Evolutionary conservation across 163 green algal genomes (phyloP).

Genomic region (Chlamydomonas reinhardtii): DNA sequence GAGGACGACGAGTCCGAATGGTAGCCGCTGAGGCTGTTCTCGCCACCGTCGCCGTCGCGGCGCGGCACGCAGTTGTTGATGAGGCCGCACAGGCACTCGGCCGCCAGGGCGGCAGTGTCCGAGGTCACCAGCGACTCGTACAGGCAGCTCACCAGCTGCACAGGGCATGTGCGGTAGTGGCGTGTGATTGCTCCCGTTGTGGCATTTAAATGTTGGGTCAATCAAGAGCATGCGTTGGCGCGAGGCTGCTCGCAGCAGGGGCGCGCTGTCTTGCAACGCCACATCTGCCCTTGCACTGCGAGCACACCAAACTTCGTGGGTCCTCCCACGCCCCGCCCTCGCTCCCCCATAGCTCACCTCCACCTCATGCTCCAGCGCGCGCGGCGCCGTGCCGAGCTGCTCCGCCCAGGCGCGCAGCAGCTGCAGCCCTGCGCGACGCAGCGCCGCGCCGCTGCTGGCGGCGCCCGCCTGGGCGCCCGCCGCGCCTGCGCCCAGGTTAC

Average conservation of each 20-base stretch:
- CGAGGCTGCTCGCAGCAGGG: too few relatives aligned
- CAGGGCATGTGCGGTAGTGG: neutral
- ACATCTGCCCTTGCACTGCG: too few relatives aligned
- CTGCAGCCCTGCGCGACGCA: slow-evolving; percentile 29
- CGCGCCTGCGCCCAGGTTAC: neutral
- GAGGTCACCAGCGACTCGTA: slow-evolving; percentile 18
- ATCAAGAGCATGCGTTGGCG: too few relatives aligned
- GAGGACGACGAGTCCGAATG: slow-evolving; percentile 12
- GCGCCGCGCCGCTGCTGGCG: neutral
- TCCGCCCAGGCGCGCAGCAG: slow-evolving; percentile 36
- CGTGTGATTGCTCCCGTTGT: too few relatives aligned
- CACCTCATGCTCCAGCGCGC: slow-evolving; percentile 24
- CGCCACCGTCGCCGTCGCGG: neutral
- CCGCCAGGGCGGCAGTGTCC: neutral
- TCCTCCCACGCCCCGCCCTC: neutral
- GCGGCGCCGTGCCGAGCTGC: slow-evolving; percentile 9
- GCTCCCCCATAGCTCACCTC: neutral
- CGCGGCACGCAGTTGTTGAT: neutral
- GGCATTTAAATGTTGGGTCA: too few relatives aligned
- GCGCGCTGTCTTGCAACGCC: too few relatives aligned
- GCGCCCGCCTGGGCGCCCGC: neutral
- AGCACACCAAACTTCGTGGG: too few relatives aligned
- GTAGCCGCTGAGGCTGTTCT: neutral
- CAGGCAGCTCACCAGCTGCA: slow-evolving; percentile 13
- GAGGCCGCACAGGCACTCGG: slow-evolving; percentile 31